Evolutionary conservation across 208 protist genomes (phyloP), one percentile per base, ranked within the genome.

Genomic region (Acanthamoeba sp.): DNA sequence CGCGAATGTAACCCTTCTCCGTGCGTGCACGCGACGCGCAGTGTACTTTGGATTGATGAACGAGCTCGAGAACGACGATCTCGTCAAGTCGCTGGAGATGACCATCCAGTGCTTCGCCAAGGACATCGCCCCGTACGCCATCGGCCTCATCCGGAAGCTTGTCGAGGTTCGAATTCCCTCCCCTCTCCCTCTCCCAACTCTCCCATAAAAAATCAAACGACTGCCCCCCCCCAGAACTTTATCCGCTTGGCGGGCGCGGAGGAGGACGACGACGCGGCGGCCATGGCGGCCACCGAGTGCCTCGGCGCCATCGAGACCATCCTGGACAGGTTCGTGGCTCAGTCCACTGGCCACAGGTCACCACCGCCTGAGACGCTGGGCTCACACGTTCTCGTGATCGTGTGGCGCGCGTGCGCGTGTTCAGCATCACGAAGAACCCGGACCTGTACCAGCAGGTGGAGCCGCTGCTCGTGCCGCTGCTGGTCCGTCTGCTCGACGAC

Each of bases 1-100:
- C n/a, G n/a, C n/a, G n/a, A 52, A 7, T 89, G 6, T 82, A 9
- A 55, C 36, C 10, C 64, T 55, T 55, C 48, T 55, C 16, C 29
- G 62, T 69, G 62, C n/a, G 55, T 22, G 24, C 55, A 29, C 22
- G 1, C 6, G 38, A 55, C 73, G 34, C 32, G 27, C 73, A 89
- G 80, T 64, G 50, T 89, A 89, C 80, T 64, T 89, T 34, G 10
- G 29, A 0, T 40, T 89, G 80, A 89, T 89, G 80, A 89, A 64
- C 80, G 80, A 89, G 32, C 24, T 89, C 7, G 80, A 89, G 20
- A 89, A 89, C 80, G 80, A 89, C 29, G 80, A 89, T n/a, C 80
- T 89, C 50, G 80, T 89, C 80, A 89, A 64, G 52, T 66, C 80
- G 40, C 38, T 89, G 7, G 29, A 89, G 52, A 64, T 89, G 50